Evolutionary conservation across 2,329 filamentous ascomycete species (phyloP), one percentile per base, ranked within the genome.

Genomic region (Sclerotinia borealis): DNA sequence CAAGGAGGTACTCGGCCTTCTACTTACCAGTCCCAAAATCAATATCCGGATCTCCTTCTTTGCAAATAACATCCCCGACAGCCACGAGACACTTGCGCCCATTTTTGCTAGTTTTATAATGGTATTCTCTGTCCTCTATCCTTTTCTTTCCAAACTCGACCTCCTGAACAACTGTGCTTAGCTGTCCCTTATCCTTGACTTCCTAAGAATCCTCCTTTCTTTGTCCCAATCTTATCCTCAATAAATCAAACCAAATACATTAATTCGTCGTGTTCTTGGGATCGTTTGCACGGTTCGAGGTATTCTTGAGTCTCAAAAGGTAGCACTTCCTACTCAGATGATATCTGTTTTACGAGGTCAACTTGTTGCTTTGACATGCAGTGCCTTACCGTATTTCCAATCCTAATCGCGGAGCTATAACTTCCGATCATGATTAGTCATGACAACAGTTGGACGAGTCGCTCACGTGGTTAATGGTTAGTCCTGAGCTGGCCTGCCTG

Each of bases 11-110:
- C 52, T 25, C 34, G 52, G 34, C 25, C 48, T 52, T 58, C 61
- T 50, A 76, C 87, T 71, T 88, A 97, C 93, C 79, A 97, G 85
- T 73, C 93, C 93, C 66, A 97, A 79, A 70, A 97, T 97, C 76
- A 99, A 79, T 79, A 99, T 99, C 72, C 95, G 83, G 69, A 97
- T 97, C 80, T 99, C 95, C 81, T 98, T 99, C 83, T 98, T 98
- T 48, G 90, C 81, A 88, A 90, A 98, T 67, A 96, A 72, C 66
- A 96, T 79, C 77, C 79, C 78, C 60, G 89, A 90, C 72, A 92
- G 80, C 85, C 85, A 88, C 76, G 85, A 88, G 75, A 88, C 79
- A 72, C 82, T 81, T 69, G 83, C 80, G 72, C 85, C 85, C 85
- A 88, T 88, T 64, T 77, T 63, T 59, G 59, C 59, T 67, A 66